Evolutionary conservation across 2,329 filamentous ascomycete genomes (phyloP), one percentile per base, ranked within the genome.

Genomic region (Cercospora sojina): DNA sequence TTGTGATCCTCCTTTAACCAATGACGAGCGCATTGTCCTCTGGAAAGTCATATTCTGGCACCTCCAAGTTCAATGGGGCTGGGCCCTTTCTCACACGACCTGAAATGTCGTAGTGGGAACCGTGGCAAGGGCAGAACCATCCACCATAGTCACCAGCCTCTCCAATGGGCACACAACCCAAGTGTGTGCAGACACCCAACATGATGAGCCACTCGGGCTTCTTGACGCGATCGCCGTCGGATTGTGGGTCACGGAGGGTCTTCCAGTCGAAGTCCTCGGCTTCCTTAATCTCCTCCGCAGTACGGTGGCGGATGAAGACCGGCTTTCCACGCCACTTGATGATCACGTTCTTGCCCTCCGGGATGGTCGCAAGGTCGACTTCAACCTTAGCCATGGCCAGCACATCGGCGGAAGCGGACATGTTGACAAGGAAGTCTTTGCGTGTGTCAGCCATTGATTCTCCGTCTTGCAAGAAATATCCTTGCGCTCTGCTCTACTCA

Each of bases 311-410:
- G 88, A 99, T 93, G 87, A 99, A 99, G 81, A 99, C 93, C 81
- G 95, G 95, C 91, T 99, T 99, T 81, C 95, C 95, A 86, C 95
- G 91, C 95, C 95, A 99, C 86, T 99, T 99, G 87, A 99, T 96
- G 82, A 99, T 96, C 80, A 99, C 95, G 85, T 99, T 99, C 91
- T 98, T 99, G 87, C 95, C 95, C 86, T 98, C 94, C 70, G 95
- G 95, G 77, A 99, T 98, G 72, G 92, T 82, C 77, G 85, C 86
- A 74, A 99, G 90, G 82, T 97, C 92, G 75, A 99, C 91, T 86
- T 99, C 95, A 75, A 99, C 95, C 90, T 99, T 99, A 82, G 95
- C 95, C 89, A 97, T 96, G 80, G 96, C 95, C 83, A 99, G 84
- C 79, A 99, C 93, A 79, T 99, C 95, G 83, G 95, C 95, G 69